phyloP scores from a whole-genome alignment of 768 basidiomycete genomes.

The Termitomyces sp. region DNA sequence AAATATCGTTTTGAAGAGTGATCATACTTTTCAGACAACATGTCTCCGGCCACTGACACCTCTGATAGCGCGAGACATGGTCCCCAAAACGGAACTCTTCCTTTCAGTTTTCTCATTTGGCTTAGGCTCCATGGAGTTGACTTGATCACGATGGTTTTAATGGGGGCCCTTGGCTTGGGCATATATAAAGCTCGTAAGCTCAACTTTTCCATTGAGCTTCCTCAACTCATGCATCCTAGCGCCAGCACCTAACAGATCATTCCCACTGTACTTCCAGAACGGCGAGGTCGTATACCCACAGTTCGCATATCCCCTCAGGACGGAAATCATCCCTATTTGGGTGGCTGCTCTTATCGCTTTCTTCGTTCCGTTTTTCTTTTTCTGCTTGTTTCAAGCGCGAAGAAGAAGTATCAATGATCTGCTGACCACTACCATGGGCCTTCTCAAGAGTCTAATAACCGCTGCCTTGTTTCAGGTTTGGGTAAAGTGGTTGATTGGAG shows the following conservation, averaged over 20 bases:
- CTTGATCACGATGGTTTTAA: slow-evolving; percentile 49
- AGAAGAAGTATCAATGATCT: slow-evolving; percentile 39
- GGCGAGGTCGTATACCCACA: slow-evolving; percentile 48
- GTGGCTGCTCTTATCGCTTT: slow-evolving; percentile 47
- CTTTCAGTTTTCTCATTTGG: slow-evolving; percentile 33
- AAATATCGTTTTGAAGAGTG: neutral
- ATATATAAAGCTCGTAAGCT: slow-evolving; percentile 42
- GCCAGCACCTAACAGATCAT: slow-evolving; percentile 37
- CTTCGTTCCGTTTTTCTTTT: slow-evolving; percentile 48
- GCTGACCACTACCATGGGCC: slow-evolving; percentile 45
- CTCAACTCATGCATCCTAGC: slow-evolving; percentile 15
- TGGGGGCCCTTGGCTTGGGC: slow-evolving; percentile 49
- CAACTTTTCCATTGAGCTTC: neutral
- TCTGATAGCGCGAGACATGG: neutral
- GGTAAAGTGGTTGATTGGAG: slow-evolving; percentile 50
- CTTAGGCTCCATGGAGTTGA: slow-evolving; percentile 44
- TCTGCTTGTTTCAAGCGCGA: slow-evolving; percentile 48
- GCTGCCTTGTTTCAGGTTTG: slow-evolving; percentile 37
- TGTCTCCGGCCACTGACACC: neutral
- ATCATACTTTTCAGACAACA: neutral
- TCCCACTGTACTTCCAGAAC: slow-evolving; percentile 38
- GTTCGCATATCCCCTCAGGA: slow-evolving; percentile 43
- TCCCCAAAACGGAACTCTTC: neutral
- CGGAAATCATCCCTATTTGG: slow-evolving; percentile 50
- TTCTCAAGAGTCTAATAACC: slow-evolving; percentile 41